Base-by-base conservation (phyloP, 1,139 yeast species). In the Pichia sp. region DNA sequence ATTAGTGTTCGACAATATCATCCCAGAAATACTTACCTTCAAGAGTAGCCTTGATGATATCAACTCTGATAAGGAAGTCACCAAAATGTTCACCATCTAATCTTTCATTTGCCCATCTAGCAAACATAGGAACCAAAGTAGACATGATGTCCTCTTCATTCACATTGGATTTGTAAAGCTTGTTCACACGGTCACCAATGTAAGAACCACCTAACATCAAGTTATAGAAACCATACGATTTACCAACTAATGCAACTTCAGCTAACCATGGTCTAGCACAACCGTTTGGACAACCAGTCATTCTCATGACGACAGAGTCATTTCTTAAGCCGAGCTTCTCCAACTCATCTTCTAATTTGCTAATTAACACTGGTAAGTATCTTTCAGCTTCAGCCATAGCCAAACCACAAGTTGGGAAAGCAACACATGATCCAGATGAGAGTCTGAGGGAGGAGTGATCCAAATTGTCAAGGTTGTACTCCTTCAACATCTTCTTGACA, bases 331-430 rank as follows among this genome's bases (percentile, higher is more conserved):
- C 98, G 48, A 78, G 78, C 52, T 87, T 95, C 61, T 88, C 97
- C 45, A 91, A 69, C 7, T 87, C 77, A 12, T 67, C 74, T 62
- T 91, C 98, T 43, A 91, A 66, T 62, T 86, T 85, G 47, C 79
- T 63, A 49, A 91, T 75, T 51, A 91, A 72, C 39, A 70, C 77
- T 10, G 98, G 98, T 51, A 91, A 69, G 60, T 86, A 91, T 57
- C 98, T 78, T 67, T 91, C 98, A 32, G 94, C 82, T 65, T 91
- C 98, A 19, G 98, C 97, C 96, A 91, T 87, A 16, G 97, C 97
- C 56, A 88, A 74, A 48, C 97, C 97, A 77, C 98, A 91, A 3
- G 97, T 91, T 49, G 98, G 98, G 75, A 91, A 81, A 2, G 96
- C 96, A 41, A 91, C 98, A 74, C 98, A 91, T 0, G 97, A 94